These are phyloP conservation scores for Rubia tinctorum DNA, from an alignment of 305 asterid genomes.

Conservation along the genomic window DNA sequence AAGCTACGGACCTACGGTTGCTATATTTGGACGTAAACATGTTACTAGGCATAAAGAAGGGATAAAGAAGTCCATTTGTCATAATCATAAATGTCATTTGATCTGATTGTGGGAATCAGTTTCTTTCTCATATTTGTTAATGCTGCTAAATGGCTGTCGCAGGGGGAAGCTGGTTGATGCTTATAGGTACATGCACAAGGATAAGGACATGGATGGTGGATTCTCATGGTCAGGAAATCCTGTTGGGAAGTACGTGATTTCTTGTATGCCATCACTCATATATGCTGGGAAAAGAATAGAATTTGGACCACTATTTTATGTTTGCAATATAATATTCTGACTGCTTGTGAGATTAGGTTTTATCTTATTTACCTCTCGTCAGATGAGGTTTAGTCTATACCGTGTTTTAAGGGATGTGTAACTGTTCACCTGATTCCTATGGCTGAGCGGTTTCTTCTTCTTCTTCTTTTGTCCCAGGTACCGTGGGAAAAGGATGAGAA, in stretches of 20 bases:
- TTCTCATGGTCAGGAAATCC: slow-evolving; percentile 99
- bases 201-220: slow-evolving; percentile 74
- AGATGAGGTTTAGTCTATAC: neutral
- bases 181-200: slow-evolving; percentile 73
- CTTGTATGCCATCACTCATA: neutral
- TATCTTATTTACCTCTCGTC: neutral
- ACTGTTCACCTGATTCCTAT: neutral
- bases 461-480: slow-evolving; percentile 48
- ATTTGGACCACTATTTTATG: neutral
- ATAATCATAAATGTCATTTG: neutral
- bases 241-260: slow-evolving; percentile 49
- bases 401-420: neutral
- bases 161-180: slow-evolving; percentile 89
- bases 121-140: neutral
- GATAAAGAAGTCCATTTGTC: neutral
- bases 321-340: neutral
- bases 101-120: neutral
- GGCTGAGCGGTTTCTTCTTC: slow-evolving; percentile 5
- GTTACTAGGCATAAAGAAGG: neutral
- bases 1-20: slow-evolving; percentile 4
- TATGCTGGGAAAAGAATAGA: neutral
- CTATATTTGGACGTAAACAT: neutral
- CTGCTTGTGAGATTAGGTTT: neutral
- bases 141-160: slow-evolving; percentile 10
- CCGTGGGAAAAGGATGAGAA: slow-evolving; percentile 98